Percentiles rank a stretch among this genome's conserved stretches.
Conservation (phyloP, 768 basidiomycete species). For the Leccinum subtestaceum region DNA sequence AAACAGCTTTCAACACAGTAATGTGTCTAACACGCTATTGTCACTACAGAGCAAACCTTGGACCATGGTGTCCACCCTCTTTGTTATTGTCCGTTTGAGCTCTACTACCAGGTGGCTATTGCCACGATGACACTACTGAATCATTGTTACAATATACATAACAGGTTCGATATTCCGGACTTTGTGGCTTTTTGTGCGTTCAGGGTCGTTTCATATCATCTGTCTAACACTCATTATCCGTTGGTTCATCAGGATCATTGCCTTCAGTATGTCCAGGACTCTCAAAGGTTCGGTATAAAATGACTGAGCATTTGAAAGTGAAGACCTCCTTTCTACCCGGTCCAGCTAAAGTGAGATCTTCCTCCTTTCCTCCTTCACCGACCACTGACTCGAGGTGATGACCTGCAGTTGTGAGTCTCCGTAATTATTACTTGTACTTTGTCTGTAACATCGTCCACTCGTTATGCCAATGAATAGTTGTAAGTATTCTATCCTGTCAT, state of each 20-base stretch:
- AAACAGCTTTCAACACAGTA: too few species aligned
- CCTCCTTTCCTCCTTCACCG: background rate
- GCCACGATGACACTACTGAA: too few species aligned
- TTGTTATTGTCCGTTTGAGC: slow-evolving; percentile 4
- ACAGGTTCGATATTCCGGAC: background rate
- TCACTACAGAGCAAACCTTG: slow-evolving; percentile 2
- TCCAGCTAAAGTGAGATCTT: background rate
- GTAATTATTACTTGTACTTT: background rate
- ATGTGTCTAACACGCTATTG: background rate
- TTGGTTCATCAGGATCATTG: too few species aligned
- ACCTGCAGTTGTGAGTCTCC: background rate
- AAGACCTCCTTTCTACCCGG: too few species aligned
- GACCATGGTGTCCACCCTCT: slow-evolving; percentile 12
- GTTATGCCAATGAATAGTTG: background rate
- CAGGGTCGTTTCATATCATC: too few species aligned
- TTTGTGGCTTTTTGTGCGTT: background rate
- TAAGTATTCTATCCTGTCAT: background rate
- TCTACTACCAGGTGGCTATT: too few species aligned
- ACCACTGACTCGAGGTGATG: background rate
- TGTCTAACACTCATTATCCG: too few species aligned
- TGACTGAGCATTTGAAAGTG: background rate
- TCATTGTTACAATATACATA: too few species aligned
- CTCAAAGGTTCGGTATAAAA: background rate
- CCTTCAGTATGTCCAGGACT: too few species aligned
- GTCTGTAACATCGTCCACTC: background rate